A percentile compares a stretch with the other conserved stretches of the same genome.
phyloP scores from a whole-genome alignment of 495 filamentous ascomycete species.

The Amniculicola lignicola region DNA sequence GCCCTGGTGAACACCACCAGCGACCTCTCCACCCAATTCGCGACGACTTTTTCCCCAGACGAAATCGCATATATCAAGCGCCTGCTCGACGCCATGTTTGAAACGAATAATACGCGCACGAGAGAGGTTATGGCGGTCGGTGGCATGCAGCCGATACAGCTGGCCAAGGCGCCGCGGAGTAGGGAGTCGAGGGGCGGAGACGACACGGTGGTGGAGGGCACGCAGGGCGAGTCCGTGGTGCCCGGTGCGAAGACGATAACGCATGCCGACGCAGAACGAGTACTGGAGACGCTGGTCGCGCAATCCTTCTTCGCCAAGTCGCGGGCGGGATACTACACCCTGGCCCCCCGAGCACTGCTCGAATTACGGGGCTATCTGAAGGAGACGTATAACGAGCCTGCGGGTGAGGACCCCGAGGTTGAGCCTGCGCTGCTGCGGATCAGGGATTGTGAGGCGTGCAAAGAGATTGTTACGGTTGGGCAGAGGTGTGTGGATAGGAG shows the following conservation, averaged over 20 bases:
- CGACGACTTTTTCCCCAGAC: constrained; percentile 75
- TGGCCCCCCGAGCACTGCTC: constrained; percentile 74
- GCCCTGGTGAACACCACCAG: constrained; percentile 86
- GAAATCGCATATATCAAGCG: constrained; percentile 89
- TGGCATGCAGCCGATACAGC: constrained; percentile 68
- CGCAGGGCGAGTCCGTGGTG: constrained; percentile 27
- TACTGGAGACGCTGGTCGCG: constrained; percentile 65
- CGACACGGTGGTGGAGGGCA: constrained; percentile 40
- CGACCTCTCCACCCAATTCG: constrained; percentile 78
- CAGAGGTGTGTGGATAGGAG: constrained; percentile 39
- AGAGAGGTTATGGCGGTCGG: constrained; percentile 78
- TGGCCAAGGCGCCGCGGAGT: constrained; percentile 43
- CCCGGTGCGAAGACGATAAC: constrained; percentile 58
- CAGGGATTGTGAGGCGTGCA: constrained; percentile 85
- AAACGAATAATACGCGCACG: constrained; percentile 69
- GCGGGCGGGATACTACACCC: constrained; percentile 63
- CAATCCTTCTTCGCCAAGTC: constrained; percentile 83
- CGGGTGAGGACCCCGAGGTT: constrained; percentile 52
- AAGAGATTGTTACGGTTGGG: constrained; percentile 76
- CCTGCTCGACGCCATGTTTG: constrained; percentile 89
- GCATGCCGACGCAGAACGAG: constrained; percentile 69
- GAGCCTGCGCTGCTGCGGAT: constrained; percentile 56
- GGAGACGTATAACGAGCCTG: constrained; percentile 74
- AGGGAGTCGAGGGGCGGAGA: constrained; percentile 20
- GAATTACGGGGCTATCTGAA: constrained; percentile 80